These are phyloP conservation scores for Geosiphon pyriformis DNA, from an alignment of 192 early-diverging fungal genomes.

Conservation along the genomic window DNA sequence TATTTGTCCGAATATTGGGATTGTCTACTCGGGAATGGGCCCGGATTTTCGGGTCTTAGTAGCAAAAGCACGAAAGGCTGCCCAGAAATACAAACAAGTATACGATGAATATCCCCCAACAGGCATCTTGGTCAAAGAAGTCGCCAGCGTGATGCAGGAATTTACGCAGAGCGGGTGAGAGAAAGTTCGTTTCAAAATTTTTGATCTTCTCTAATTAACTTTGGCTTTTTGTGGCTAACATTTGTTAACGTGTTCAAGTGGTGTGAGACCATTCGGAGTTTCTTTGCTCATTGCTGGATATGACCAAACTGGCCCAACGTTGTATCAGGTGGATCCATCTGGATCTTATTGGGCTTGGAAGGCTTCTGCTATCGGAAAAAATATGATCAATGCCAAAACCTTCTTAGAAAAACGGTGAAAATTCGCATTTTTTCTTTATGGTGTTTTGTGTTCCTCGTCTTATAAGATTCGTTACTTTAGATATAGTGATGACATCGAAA, in stretches of 20 bases:
- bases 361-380: slow-evolving; percentile 97
- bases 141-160: slow-evolving; percentile 97
- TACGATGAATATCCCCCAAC: slow-evolving; percentile 96
- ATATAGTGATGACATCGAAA: slow-evolving; percentile 88
- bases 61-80: slow-evolving; percentile 91
- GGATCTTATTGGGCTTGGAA: slow-evolving; percentile 99
- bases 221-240: not conserved
- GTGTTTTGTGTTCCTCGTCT: not conserved
- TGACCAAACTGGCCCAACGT: slow-evolving; percentile 83
- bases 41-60: slow-evolving; percentile 96
- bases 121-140: slow-evolving; percentile 92
- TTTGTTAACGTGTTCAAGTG: too few species aligned
- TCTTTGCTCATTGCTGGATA: slow-evolving; percentile 94
- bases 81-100: slow-evolving; percentile 89
- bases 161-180: slow-evolving; percentile 94
- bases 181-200: not conserved
- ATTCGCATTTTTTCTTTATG: not conserved
- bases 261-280: slow-evolving; percentile 98
- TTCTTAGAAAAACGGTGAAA: slow-evolving; percentile 93
- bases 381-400: slow-evolving; percentile 99
- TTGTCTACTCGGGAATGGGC: slow-evolving; percentile 99
- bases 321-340: slow-evolving; percentile 99
- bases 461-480: slow-evolving; percentile 30
- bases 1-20: slow-evolving; percentile 90
- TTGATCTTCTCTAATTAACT: not conserved